A percentile compares a stretch with the other conserved stretches of the same genome.
Evolutionary conservation across 306 rosid species (phyloP).

Genomic region (Inga laurina): DNA sequence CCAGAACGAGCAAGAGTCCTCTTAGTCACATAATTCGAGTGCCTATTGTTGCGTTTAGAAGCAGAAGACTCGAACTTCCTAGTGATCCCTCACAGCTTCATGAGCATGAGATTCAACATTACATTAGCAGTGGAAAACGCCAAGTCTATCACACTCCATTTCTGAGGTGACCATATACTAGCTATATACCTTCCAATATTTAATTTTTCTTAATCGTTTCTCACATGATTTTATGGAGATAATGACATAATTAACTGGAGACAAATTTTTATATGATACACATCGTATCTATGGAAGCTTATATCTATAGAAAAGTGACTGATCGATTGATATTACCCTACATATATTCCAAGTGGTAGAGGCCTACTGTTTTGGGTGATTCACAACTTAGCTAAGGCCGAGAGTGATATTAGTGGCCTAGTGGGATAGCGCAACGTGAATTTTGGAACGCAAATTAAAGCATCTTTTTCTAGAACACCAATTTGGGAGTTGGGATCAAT

Average conservation of each 20-base stretch:
- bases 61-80: slow-evolving; percentile 62
- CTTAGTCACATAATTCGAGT: slow-evolving; percentile 57
- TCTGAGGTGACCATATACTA: slow-evolving; percentile 52
- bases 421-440: slow-evolving; percentile 20
- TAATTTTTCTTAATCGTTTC: background rate
- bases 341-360: slow-evolving; percentile 15
- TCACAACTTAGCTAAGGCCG: background rate
- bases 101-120: slow-evolving; percentile 57
- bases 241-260: background rate
- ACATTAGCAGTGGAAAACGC: slow-evolving; percentile 46
- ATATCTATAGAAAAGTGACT: background rate
- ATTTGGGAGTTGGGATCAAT: background rate
- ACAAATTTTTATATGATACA: background rate
- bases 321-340: background rate
- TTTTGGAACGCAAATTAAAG: background rate
- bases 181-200: background rate
- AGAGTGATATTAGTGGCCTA: slow-evolving; percentile 13
- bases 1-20: slow-evolving; percentile 52
- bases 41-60: slow-evolving; percentile 58
- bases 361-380: background rate
- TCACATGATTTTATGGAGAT: background rate
- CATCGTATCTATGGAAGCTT: background rate
- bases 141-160: slow-evolving; percentile 70
- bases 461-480: slow-evolving; percentile 24
- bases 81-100: slow-evolving; percentile 55